phyloP scores from a whole-genome alignment of 345 rosid species.

The Acer yangbiense region DNA sequence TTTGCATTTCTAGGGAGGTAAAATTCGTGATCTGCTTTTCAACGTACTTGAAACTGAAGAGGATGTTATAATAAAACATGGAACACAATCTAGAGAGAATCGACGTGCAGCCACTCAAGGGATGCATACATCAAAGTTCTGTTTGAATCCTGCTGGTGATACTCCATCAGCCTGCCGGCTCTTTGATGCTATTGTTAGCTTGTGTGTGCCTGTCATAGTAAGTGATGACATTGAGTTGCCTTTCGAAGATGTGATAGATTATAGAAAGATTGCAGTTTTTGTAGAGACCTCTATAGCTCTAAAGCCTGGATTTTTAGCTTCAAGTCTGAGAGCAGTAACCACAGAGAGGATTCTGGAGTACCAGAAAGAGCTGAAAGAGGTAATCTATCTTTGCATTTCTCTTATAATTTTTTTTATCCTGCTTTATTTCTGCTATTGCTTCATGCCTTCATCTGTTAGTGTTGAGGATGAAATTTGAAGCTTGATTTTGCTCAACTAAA shows the following conservation, averaged over 20 bases:
- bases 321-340: slow-evolving; percentile 58
- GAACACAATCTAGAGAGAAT: slow-evolving; percentile 95
- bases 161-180: slow-evolving; percentile 98
- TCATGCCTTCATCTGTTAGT: background rate
- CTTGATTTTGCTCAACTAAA: background rate
- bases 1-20: slow-evolving; percentile 69
- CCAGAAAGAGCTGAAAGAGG: slow-evolving; percentile 77
- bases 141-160: slow-evolving; percentile 98
- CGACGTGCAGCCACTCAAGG: slow-evolving; percentile 86
- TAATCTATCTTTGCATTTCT: slow-evolving; percentile 18
- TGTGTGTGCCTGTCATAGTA: slow-evolving; percentile 90
- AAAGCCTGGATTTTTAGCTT: slow-evolving; percentile 66
- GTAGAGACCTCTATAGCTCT: slow-evolving; percentile 66
- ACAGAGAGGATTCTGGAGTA: slow-evolving; percentile 62
- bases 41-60: slow-evolving; percentile 80
- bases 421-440: background rate
- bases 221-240: slow-evolving; percentile 95
- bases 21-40: slow-evolving; percentile 88
- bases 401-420: background rate
- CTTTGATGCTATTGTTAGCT: slow-evolving; percentile 94
- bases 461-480: background rate
- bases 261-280: slow-evolving; percentile 78
- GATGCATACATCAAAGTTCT: slow-evolving; percentile 96
- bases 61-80: slow-evolving; percentile 84
- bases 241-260: slow-evolving; percentile 90